These are phyloP conservation scores for Epichloe sylvatica DNA, from an alignment of 2,329 filamentous ascomycete genomes.

Conservation along the genomic window DNA sequence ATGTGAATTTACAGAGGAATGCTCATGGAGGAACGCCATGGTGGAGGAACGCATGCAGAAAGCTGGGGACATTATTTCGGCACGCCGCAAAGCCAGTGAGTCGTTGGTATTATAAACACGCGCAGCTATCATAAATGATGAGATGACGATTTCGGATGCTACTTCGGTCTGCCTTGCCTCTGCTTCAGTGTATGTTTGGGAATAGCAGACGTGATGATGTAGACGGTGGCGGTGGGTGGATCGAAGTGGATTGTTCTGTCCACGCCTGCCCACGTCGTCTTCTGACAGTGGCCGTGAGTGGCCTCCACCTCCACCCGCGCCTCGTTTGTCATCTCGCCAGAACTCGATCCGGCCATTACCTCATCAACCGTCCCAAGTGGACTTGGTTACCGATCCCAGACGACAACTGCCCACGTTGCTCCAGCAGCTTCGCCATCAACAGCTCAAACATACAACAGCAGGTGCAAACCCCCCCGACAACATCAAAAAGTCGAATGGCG, in stretches of 20 bases:
- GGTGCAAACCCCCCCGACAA: neutral
- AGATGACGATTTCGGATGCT: too few species aligned
- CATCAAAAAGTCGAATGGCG: neutral
- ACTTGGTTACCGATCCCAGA: neutral
- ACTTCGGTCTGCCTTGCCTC: too few species aligned
- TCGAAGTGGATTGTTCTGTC: too few species aligned
- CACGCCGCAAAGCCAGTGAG: constrained; percentile 4
- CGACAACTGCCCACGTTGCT: neutral
- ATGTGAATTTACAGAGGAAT: constrained; percentile 71
- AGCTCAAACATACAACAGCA: neutral
- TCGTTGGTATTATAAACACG: neutral
- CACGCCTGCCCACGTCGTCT: too few species aligned
- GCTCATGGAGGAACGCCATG: constrained; percentile 61
- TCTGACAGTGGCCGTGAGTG: too few species aligned
- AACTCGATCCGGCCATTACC: constrained; percentile 2
- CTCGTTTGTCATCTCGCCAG: constrained; percentile 5
- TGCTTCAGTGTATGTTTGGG: too few species aligned
- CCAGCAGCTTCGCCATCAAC: neutral
- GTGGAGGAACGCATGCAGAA: constrained; percentile 32
- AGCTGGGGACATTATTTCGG: constrained; percentile 1
- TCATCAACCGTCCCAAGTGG: constrained; percentile 3
- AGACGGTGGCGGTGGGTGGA: too few species aligned
- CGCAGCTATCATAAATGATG: neutral
- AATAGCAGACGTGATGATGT: too few species aligned
- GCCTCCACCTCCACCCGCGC: neutral